Conservation (phyloP, 345 rosid species). For the Cardamine resedifolia region DNA sequence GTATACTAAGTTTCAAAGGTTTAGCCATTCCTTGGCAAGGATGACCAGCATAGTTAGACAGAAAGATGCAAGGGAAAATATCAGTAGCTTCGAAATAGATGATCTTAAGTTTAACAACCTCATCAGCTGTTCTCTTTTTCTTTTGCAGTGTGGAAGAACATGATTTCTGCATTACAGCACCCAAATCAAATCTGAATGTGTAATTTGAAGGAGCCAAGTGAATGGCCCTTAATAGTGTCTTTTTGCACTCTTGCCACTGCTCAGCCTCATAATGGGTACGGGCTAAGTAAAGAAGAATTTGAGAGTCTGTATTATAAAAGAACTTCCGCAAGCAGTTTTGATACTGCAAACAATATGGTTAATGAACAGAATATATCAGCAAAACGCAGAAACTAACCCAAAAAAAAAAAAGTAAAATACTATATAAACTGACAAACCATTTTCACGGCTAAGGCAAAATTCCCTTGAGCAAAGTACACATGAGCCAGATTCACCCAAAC, state of each 20-base stretch:
- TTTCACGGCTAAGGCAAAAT: constrained; percentile 90
- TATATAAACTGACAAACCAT: constrained; percentile 57
- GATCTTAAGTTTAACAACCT: constrained; percentile 49
- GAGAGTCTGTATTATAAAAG: constrained; percentile 80
- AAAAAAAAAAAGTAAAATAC: neutral
- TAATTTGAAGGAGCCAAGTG: constrained; percentile 95
- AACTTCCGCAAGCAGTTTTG: constrained; percentile 98
- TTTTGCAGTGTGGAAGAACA: constrained; percentile 95
- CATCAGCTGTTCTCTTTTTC: constrained; percentile 86
- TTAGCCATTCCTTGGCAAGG: neutral
- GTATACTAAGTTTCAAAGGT: constrained; percentile 5
- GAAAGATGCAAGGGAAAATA: constrained; percentile 23
- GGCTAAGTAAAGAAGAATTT: constrained; percentile 89
- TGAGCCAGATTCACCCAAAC: constrained; percentile 99
- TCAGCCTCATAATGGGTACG: constrained; percentile 99
- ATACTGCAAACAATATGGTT: constrained; percentile 58
- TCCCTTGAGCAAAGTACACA: constrained; percentile 96
- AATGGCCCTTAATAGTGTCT: constrained; percentile 84
- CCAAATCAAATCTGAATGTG: constrained; percentile 90
- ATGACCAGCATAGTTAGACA: neutral
- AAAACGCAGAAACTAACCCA: neutral
- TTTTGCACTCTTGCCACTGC: constrained; percentile 99
- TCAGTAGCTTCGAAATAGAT: neutral
- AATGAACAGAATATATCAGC: constrained; percentile 8
- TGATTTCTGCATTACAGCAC: constrained; percentile 97